Evolutionary conservation across 176 grass and related monocot genomes (phyloP).

Genomic region (Dendrocalamus sinicus): DNA sequence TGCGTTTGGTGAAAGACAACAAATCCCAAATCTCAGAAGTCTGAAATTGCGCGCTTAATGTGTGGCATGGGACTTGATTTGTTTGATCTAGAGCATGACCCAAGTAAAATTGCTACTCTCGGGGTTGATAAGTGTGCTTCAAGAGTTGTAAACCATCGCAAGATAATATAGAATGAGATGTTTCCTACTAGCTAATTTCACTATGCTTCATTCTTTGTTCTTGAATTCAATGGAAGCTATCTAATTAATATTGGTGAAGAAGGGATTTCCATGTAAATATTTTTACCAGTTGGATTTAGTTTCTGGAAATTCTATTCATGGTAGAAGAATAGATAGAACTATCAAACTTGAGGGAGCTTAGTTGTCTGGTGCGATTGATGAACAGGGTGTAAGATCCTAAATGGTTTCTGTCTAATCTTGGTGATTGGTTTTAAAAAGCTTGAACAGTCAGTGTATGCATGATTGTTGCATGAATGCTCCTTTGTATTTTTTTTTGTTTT

Average conservation of each 20-base stretch:
- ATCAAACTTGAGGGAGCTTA: not conserved
- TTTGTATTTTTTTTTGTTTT: not conserved
- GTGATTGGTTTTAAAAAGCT: not conserved
- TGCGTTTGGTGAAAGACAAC: not conserved
- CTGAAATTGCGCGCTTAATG: not conserved
- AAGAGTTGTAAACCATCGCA: too few species aligned
- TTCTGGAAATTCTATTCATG: not conserved
- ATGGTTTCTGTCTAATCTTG: not conserved
- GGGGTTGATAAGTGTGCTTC: too few species aligned
- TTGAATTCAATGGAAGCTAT: not conserved
- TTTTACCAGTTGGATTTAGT: conserved; percentile 7
- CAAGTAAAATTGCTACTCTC: too few species aligned
- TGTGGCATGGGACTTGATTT: not conserved
- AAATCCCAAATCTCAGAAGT: not conserved
- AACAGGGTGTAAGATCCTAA: too few species aligned
- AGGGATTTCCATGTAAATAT: not conserved
- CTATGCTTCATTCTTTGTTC: not conserved
- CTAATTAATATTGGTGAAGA: not conserved
- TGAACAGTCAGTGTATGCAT: not conserved
- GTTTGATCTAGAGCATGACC: not conserved
- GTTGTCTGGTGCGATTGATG: not conserved
- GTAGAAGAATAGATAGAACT: not conserved
- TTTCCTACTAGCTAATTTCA: too few species aligned
- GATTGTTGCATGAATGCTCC: not conserved
- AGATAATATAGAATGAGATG: too few species aligned